These are phyloP conservation scores for Aureobasidium uvarum DNA, from an alignment of 2,329 filamentous ascomycete species.

Conservation along the genomic window DNA sequence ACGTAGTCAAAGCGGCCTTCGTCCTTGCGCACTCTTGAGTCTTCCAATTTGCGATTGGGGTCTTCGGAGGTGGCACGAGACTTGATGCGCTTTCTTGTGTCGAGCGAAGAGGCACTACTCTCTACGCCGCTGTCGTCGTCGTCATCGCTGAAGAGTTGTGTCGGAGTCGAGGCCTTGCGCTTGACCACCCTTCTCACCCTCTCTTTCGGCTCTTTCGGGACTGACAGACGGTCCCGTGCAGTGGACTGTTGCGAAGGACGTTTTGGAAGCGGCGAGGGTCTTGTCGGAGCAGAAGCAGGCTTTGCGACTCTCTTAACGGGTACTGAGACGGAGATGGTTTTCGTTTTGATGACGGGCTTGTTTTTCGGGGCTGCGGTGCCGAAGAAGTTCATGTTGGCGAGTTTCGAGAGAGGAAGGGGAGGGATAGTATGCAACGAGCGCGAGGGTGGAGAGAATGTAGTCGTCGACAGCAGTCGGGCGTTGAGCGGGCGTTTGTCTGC, in stretches of 20 bases:
- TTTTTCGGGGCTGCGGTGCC: conserved; percentile 15
- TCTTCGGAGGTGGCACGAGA: conserved; percentile 40
- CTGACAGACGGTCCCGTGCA: neutral
- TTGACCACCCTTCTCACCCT: conserved; percentile 35
- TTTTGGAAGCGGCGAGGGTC: conserved; percentile 8
- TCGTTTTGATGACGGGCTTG: conserved; percentile 26
- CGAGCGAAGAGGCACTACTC: conserved; percentile 35
- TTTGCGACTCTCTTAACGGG: conserved; percentile 16
- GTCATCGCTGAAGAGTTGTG: conserved; percentile 35
- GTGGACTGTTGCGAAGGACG: conserved; percentile 7
- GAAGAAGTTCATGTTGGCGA: conserved; percentile 26
- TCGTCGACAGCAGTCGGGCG: neutral
- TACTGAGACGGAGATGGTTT: conserved; percentile 12
- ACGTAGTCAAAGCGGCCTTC: conserved; percentile 40
- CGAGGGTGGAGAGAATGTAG: neutral
- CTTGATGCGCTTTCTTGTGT: conserved; percentile 40
- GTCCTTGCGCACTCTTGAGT: conserved; percentile 28
- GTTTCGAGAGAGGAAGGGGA: neutral
- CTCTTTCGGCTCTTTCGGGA: conserved; percentile 18
- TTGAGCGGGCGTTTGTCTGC: neutral
- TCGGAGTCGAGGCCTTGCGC: conserved; percentile 40
- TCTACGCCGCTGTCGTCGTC: conserved; percentile 36
- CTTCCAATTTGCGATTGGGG: conserved; percentile 26
- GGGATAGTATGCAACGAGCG: conserved; percentile 1
- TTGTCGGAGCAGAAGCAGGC: neutral